These are phyloP conservation scores for Purpureocillium takamizusanense DNA, from an alignment of 2,329 filamentous ascomycete genomes.

Conservation along the genomic window DNA sequence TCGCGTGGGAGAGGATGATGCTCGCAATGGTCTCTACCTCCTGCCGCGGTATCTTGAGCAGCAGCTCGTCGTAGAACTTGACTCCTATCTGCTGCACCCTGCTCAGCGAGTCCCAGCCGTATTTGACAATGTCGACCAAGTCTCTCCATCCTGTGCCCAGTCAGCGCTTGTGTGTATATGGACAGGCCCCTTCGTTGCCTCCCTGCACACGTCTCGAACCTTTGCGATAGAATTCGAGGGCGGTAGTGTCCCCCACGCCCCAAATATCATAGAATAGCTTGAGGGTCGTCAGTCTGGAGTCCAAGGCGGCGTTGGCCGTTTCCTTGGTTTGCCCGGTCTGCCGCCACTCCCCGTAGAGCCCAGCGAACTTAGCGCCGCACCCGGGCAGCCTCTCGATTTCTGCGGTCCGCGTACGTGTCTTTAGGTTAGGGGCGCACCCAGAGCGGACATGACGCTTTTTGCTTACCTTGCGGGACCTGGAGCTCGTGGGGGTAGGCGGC, in stretches of 20 bases:
- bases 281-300: conserved; percentile 56
- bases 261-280: conserved; percentile 75
- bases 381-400: conserved; percentile 58
- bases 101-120: conserved; percentile 65
- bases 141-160: conserved; percentile 58
- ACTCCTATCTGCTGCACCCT: conserved; percentile 88
- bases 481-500: conserved; percentile 64
- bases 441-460: background rate
- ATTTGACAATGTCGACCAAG: conserved; percentile 76
- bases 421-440: conserved; percentile 7
- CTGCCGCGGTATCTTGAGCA: conserved; percentile 55
- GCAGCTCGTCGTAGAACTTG: conserved; percentile 87
- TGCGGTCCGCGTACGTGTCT: conserved; percentile 9
- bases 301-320: conserved; percentile 51
- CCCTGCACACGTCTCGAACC: too few relatives aligned
- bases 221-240: conserved; percentile 69
- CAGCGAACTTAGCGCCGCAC: conserved; percentile 71
- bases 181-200: too few relatives aligned
- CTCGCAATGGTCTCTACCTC: conserved; percentile 66
- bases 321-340: conserved; percentile 51
- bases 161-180: conserved; percentile 3
- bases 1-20: conserved; percentile 58
- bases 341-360: conserved; percentile 68
- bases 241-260: conserved; percentile 81
- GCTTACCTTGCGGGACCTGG: conserved; percentile 30